Evolutionary conservation across 495 filamentous ascomycete genomes (phyloP), one percentile per base, ranked within the genome.

Genomic region (Penicillium cinerascens): DNA sequence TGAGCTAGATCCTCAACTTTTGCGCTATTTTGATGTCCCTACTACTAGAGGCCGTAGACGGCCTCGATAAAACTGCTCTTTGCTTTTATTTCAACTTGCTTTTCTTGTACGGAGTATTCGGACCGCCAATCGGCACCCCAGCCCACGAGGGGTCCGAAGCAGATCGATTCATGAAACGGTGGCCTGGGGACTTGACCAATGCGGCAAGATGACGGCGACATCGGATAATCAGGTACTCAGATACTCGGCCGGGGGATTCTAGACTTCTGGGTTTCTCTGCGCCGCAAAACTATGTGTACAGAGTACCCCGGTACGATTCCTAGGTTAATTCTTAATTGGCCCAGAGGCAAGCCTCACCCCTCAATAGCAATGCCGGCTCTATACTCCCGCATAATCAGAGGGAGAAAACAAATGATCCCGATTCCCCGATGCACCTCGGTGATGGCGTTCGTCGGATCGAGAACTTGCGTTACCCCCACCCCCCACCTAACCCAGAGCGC

Each of bases 401-500:
- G 7, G 26, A 29, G 26, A n/a, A n/a, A 17, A n/a, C 36, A 29
- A 22, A 47, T 18, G 18, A 37, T 22, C 44, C 44, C 44, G 29
- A 37, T n/a, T 47, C 27, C 27, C 44, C 44, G 29, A 47, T 23
- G 33, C 44, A 13, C 13, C 21, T 37, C 18, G 44, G 1, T 17
- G 29, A 47, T 36, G 16, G 23, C 13, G 18, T 22, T 37, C n/a
- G 18, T 13, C 44, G 37, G 18, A 37, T 37, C 40, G 23, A 18
- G 22, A 18, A 25, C 11, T 21, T 42, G 13, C 21, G 29, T 53
- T 37, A 47, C 23, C 26, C 27, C n/a, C n/a, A n/a, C n/a, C n/a
- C 42, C 38, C 51, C 47, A 25, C 51, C 51, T 23, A 18, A 47
- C 42, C 3, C 18, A 47, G 18, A 25, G 23, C 29, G 16, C 20